Base-by-base conservation (phyloP, 257 asterid species). In the Catharanthus roseus region DNA sequence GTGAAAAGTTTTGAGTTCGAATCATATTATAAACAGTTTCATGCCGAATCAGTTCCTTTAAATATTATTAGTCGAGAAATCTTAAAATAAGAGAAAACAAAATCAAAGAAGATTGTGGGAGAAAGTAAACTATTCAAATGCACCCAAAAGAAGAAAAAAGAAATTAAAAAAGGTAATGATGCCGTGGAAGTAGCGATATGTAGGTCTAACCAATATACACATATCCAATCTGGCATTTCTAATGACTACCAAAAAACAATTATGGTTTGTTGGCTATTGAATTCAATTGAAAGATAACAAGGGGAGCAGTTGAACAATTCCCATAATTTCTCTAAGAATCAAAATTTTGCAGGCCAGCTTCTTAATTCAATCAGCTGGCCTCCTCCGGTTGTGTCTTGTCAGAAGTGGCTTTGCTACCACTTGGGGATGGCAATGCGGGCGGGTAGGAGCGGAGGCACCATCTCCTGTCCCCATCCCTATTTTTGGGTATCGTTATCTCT, bases 251-350 rank as follows among this genome's bases (percentile, higher is more conserved):
- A 19, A 61, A 70, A 39, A 56, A n/a, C 41, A 11, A 26, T 18
- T 41, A 5, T 26, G 38, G 56, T 24, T 45, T 39, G 67, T 26
- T 53, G 72, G 61, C 44, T 47, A 53, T 29, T 42, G 65, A 69
- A 34, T 19, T 33, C 10, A 51, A 24, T 28, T 28, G 54, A 65
- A 34, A 44, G 53, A 41, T 12, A 65, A 65, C 10, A 61, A 24
- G 7, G 2, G 21, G 34, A 42, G 12, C 33, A 16, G 34, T 50
- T 65, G 36, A 39, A n/a, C 12, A 39, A 21, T 56, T n/a, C 3
- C 51, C 39, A 42, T 42, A 19, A 47, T 67, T 18, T 33, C 50
- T 67, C 26, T n/a, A n/a, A 42, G 38, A 66, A 44, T 44, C 34
- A 65, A 26, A 65, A 38, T 47, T 26, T 39, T 2, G 33, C 36